Evolutionary conservation across 2,329 filamentous ascomycete genomes (phyloP).

Genomic region (Epichloe coenophiala): DNA sequence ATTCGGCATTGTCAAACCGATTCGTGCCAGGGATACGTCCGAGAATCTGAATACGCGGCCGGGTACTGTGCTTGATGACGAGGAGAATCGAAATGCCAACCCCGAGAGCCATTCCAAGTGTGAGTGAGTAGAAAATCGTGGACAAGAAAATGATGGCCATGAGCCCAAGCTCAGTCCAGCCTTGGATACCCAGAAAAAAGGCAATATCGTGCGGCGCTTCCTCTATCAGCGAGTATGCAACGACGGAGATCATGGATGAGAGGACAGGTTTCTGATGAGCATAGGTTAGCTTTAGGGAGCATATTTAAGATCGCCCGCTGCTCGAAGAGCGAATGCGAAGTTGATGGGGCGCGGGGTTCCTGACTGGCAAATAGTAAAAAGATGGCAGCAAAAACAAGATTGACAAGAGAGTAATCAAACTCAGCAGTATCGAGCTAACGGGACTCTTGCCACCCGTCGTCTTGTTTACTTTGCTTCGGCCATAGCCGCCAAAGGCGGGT

Average conservation of each 20-base stretch:
- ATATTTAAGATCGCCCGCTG: background rate
- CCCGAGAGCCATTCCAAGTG: slow-evolving; percentile 84
- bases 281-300: background rate
- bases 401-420: slow-evolving; percentile 66
- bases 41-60: slow-evolving; percentile 89
- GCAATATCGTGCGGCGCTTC: slow-evolving; percentile 84
- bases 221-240: slow-evolving; percentile 88
- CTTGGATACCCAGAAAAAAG: slow-evolving; percentile 84
- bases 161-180: slow-evolving; percentile 72
- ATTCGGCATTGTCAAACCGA: slow-evolving; percentile 74
- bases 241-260: slow-evolving; percentile 86
- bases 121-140: slow-evolving; percentile 90
- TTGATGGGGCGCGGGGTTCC: slow-evolving; percentile 5
- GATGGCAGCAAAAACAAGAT: slow-evolving; percentile 76
- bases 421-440: slow-evolving; percentile 83
- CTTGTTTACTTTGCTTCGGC: slow-evolving; percentile 87
- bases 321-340: background rate
- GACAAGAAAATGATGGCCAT: slow-evolving; percentile 85
- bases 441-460: slow-evolving; percentile 85
- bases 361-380: slow-evolving; percentile 87
- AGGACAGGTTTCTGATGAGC: slow-evolving; percentile 75
- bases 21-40: slow-evolving; percentile 76
- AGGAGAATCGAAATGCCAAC: slow-evolving; percentile 82
- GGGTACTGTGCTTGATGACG: slow-evolving; percentile 80
- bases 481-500: slow-evolving; percentile 94